Conservation (phyloP, 2,329 filamentous ascomycete genomes). For the Aspergillus sp. region DNA sequence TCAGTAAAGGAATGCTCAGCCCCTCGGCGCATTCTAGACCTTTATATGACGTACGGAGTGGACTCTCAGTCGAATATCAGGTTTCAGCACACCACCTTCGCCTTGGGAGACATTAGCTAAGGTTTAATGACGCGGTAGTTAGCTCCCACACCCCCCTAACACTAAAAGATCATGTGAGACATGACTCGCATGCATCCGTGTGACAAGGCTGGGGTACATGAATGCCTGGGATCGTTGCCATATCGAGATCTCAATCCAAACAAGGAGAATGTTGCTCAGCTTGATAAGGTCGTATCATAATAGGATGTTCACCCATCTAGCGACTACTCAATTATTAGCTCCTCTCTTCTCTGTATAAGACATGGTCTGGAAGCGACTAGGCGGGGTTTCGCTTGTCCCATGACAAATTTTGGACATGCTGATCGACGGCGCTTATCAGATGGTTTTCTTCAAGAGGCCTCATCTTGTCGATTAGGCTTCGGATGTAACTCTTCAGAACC, state of each 20-base stretch:
- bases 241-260: neutral
- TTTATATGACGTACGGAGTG: neutral
- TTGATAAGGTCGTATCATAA: neutral
- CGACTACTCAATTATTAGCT: neutral
- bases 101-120: neutral
- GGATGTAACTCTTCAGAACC: slow-evolving; percentile 2
- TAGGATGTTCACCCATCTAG: neutral
- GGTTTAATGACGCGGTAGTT: neutral
- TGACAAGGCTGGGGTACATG: slow-evolving; percentile 4
- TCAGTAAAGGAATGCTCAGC: neutral
- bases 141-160: neutral
- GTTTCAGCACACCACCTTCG: neutral
- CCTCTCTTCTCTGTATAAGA: neutral
- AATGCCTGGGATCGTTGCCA: neutral
- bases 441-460: neutral
- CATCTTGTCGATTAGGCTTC: slow-evolving; percentile 1
- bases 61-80: neutral
- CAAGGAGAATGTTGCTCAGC: neutral
- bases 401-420: neutral
- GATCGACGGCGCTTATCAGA: slow-evolving; percentile 1
- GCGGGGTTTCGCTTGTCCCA: neutral
- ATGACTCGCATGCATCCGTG: slow-evolving; percentile 5
- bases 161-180: slow-evolving; percentile 3
- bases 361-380: neutral
- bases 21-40: neutral